These are phyloP conservation scores for Paramecium caudatum DNA, from an alignment of 73 alveolate genomes.

Conservation along the genomic window DNA sequence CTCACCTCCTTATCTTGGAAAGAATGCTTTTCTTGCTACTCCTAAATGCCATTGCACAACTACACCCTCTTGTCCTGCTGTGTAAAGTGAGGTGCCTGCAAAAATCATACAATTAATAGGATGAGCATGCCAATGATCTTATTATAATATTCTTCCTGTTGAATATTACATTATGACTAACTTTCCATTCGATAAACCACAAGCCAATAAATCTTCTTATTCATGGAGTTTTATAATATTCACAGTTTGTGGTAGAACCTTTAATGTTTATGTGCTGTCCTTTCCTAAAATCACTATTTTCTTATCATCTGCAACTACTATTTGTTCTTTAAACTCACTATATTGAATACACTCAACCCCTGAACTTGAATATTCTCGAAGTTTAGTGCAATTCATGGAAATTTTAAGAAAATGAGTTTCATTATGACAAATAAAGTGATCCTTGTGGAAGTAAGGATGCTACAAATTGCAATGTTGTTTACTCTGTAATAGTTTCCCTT, in stretches of 20 bases:
- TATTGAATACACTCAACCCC: background rate
- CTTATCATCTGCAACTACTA: background rate
- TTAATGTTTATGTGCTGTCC: background rate
- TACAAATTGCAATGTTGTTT: background rate
- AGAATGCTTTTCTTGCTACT: slow-evolving; percentile 56
- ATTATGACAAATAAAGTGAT: background rate
- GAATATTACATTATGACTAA: background rate
- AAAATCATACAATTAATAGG: background rate
- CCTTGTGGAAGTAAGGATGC: background rate
- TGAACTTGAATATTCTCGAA: background rate
- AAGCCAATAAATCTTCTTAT: slow-evolving; percentile 7
- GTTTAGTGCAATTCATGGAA: background rate
- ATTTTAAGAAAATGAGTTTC: background rate
- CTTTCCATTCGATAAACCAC: slow-evolving; percentile 16
- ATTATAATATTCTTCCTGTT: background rate
- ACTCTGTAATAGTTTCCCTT: slow-evolving; percentile 23
- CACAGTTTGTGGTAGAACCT: background rate
- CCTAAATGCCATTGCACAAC: slow-evolving; percentile 55
- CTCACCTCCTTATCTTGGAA: slow-evolving; percentile 59
- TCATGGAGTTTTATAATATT: background rate
- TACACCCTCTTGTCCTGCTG: slow-evolving; percentile 68
- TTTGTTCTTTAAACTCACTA: background rate
- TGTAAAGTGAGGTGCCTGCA: background rate
- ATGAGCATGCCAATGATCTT: slow-evolving; percentile 71
- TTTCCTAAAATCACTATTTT: background rate